Evolutionary conservation across 495 filamentous ascomycete species (phyloP).

Genomic region (Aspergillus nanangensis): DNA sequence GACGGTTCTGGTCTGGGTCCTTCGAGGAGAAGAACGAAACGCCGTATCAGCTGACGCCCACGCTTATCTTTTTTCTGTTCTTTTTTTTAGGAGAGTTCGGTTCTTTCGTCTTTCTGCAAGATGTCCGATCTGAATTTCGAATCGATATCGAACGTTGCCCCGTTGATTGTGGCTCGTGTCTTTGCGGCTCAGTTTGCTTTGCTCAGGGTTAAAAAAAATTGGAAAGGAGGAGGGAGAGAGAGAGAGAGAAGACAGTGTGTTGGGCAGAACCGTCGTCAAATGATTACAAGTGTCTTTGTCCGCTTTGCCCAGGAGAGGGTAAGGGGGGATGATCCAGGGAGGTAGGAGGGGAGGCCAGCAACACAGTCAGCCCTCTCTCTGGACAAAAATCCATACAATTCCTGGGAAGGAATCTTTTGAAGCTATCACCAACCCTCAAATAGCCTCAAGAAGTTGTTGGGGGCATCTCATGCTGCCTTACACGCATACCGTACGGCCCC

Average conservation of each 20-base stretch:
- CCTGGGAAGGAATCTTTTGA: background rate
- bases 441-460: background rate
- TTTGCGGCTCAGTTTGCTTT: background rate
- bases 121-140: no score
- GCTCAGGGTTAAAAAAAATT: conserved; percentile 2
- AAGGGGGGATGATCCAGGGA: conserved; percentile 3
- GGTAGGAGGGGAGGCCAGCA: conserved; percentile 1
- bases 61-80: background rate
- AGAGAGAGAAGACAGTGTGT: conserved; percentile 3
- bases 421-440: background rate
- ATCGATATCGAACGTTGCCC: no score
- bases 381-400: background rate
- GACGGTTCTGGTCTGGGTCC: conserved; percentile 15
- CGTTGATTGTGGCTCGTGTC: no score
- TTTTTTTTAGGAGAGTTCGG: background rate
- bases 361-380: background rate
- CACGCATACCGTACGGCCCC: conserved; percentile 1
- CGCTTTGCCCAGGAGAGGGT: no score
- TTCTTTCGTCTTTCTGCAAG: background rate
- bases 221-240: conserved; percentile 8
- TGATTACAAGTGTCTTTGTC: conserved; percentile 18
- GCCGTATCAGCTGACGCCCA: conserved; percentile 20
- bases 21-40: conserved; percentile 8
- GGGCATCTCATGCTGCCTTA: conserved; percentile 15
- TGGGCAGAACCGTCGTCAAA: conserved; percentile 5